Base-by-base conservation (phyloP, 176 grass and related monocot genomes). In the Calamus simplicifolius region DNA sequence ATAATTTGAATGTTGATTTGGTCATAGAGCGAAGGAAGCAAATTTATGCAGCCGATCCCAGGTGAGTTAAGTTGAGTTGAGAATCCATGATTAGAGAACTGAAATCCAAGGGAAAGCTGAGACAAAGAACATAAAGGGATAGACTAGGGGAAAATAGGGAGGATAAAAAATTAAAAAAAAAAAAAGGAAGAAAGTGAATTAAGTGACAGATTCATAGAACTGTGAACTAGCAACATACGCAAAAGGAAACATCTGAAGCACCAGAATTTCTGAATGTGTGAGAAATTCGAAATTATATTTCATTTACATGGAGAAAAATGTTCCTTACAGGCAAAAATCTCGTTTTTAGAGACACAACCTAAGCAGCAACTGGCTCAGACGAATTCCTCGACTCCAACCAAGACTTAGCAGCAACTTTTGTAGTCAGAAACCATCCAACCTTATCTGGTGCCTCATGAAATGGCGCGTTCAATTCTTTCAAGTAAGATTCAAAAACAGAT, bases 361-460 rank as follows among this genome's bases (percentile, higher is more conserved):
- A 85, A 69, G 60, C 68, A 35, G 59, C 30, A 12, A 73, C 75
- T 30, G 77, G 56, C 18, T 86, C 80, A 17, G 83, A 77, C 3
- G 73, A 83, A 21, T 54, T 73, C 27, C 75, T 90, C 8, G 53
- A 29, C 63, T 87, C 86, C 58, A 97, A 71, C 93, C 93, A 92
- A 51, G 67, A 66, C 66, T 85, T 82, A 25, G 73, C 81, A 18
- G 87, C 93, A 68, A 89, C 73, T 29, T 76, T 81, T 35, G 93
- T 98, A 29, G 87, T 98, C 75, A 98, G 63, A 69, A 98, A 82
- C 84, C 87, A 98, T 30, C 87, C 87, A n/a, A 63, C 77, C 63
- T 80, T 97, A 55, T 88, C 81, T 2, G 84, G 83, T 18, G 83
- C 81, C 63, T 72, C 87, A 67, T 97, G 87, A 73, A 97, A 92